Conservation (phyloP, 108 stramenopile genomes). For the Poteriospumella lacustris region DNA sequence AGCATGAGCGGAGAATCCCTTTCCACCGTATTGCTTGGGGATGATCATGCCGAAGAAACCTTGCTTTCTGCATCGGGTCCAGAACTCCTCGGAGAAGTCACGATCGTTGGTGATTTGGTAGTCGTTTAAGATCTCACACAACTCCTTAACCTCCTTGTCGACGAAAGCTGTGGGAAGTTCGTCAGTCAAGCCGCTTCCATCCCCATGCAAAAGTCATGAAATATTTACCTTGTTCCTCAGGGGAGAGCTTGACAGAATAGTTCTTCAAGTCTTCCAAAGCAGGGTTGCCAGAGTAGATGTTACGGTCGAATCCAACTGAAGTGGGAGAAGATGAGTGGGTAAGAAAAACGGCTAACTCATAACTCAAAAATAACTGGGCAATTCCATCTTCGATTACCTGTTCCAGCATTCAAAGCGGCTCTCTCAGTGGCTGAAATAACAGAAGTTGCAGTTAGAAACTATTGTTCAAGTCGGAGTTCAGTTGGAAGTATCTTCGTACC, state of each 20-base stretch:
- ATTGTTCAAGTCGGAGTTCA: neutral
- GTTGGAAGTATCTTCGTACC: neutral
- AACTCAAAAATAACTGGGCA: neutral
- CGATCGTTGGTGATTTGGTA: conserved; percentile 74
- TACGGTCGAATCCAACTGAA: conserved; percentile 79
- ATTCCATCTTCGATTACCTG: too few relatives aligned
- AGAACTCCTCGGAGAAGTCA: conserved; percentile 79
- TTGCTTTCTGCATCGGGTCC: conserved; percentile 52
- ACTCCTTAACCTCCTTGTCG: conserved; percentile 75
- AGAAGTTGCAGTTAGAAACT: neutral
- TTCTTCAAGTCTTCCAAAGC: conserved; percentile 75
- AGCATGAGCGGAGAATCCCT: conserved; percentile 86
- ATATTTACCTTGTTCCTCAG: conserved; percentile 22
- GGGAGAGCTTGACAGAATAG: conserved; percentile 53
- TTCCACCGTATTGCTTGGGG: conserved; percentile 89
- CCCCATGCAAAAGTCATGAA: neutral
- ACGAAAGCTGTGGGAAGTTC: conserved; percentile 54
- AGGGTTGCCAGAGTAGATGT: conserved; percentile 84
- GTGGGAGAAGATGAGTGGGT: neutral
- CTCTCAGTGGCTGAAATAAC: conserved; percentile 2
- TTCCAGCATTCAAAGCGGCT: conserved; percentile 15
- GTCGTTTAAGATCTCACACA: conserved; percentile 83
- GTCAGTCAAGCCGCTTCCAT: neutral
- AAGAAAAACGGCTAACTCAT: neutral
- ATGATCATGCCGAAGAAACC: conserved; percentile 90